Evolutionary conservation across 2,329 filamentous ascomycete genomes (phyloP).

Genomic region (Aspergillus sp.): DNA sequence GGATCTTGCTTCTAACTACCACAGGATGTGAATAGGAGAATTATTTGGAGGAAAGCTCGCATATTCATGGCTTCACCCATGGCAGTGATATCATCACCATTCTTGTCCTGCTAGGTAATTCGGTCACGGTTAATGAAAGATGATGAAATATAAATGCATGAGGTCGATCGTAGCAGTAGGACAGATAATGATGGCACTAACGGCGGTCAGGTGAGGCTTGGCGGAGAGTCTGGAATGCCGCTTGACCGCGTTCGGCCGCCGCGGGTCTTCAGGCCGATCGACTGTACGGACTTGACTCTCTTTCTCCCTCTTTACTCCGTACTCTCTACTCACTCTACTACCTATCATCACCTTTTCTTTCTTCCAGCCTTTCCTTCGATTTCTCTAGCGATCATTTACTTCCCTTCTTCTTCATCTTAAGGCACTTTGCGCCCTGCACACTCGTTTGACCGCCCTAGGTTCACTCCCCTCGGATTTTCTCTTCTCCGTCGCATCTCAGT

Average conservation of each 20-base stretch:
- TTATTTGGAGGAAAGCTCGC: not conserved
- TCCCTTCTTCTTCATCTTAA: not conserved
- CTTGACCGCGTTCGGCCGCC: not conserved
- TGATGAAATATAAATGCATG: not conserved
- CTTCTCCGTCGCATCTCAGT: slow-evolving; percentile 6
- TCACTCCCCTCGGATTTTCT: not conserved
- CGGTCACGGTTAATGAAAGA: not conserved
- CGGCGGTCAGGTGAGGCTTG: not conserved
- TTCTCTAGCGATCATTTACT: not conserved
- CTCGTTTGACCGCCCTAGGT: slow-evolving; percentile 22
- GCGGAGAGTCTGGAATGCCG: not conserved
- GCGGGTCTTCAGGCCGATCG: not conserved
- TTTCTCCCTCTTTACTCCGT: not conserved
- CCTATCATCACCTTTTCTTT: not conserved
- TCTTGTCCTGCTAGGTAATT: not conserved
- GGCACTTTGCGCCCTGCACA: slow-evolving; percentile 30
- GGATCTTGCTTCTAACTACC: not conserved
- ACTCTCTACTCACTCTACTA: not conserved
- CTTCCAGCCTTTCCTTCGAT: not conserved
- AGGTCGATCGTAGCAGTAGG: no score
- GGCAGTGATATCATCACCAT: not conserved
- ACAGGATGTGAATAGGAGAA: not conserved
- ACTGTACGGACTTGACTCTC: not conserved
- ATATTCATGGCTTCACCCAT: not conserved
- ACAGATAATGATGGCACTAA: not conserved